Base-by-base conservation (phyloP, 768 basidiomycete genomes). In the Termitomyces sp. region DNA sequence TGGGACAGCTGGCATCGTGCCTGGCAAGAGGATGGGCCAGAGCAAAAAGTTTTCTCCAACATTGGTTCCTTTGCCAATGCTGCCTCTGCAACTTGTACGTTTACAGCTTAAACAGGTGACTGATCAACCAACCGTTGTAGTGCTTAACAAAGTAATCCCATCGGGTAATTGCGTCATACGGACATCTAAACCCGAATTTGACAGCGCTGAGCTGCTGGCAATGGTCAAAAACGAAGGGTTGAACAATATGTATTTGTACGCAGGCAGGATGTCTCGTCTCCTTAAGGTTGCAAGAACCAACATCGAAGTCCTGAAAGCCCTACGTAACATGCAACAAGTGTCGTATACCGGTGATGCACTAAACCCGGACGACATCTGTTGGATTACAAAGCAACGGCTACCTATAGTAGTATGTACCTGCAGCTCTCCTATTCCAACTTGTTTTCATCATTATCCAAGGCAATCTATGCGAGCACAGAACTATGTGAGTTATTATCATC, bases 171-270 rank as follows among this genome's bases (percentile, higher is more conserved):
- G 55, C 26, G 33, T 61, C 13, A 61, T 61, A 23, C 55, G 38
- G 44, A 56, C 55, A 14, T 61, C 60, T n/a, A 56, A 57, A 33
- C 50, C 55, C 36, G 60, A 61, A n/a, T 56, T 61, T 33, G 60
- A 61, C n/a, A 44, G 50, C 2, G n/a, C 49, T 14, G 60, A 61
- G 55, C 36, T 61, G 10, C 35, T 61, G 20, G 60, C 55, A n/a
- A 61, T 61, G 60, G 44, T 53, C 4, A 35, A 46, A 10, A 41
- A 33, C 26, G 50, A 57, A 30, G 60, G 60, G 28, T 36, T 61
- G 1, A 61, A 61, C 41, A 61, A 61, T 26, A 56, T 61, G 30
- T 50, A 49, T 33, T 13, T 61, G 3, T 61, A 51, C 32, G 55
- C 55, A 36, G 32, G 30, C 33, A 32, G 50, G 43, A 36, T 61